Conservation (phyloP, 257 asterid genomes). For the Euphrasia confusa region DNA sequence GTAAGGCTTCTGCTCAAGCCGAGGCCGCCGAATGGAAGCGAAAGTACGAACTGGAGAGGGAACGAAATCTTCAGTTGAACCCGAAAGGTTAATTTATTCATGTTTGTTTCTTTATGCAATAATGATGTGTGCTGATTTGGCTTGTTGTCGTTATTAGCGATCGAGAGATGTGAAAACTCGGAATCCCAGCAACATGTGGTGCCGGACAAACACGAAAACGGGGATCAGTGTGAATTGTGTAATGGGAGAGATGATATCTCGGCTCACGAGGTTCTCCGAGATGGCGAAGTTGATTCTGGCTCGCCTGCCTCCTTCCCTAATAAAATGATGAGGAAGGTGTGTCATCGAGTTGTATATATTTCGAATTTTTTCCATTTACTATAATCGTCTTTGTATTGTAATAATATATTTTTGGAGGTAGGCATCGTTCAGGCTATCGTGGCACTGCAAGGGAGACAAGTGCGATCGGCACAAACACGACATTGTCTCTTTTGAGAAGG, state of each 20-base stretch:
- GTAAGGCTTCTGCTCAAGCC: slow-evolving; percentile 64
- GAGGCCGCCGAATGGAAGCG: slow-evolving; percentile 80
- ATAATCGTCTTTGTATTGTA: background rate
- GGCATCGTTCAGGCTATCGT: slow-evolving; percentile 94
- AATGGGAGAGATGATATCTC: slow-evolving; percentile 56
- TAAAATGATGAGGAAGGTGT: slow-evolving; percentile 53
- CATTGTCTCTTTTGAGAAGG: slow-evolving; percentile 89
- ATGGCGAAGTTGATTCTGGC: slow-evolving; percentile 43
- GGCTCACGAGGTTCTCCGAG: slow-evolving; percentile 58
- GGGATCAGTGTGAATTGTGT: slow-evolving; percentile 47
- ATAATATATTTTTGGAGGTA: slow-evolving; percentile 22
- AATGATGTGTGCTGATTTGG: background rate
- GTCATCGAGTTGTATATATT: slow-evolving; percentile 2
- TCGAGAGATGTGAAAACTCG: slow-evolving; percentile 23
- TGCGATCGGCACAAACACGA: slow-evolving; percentile 88
- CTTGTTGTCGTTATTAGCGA: slow-evolving; percentile 32
- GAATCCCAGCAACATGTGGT: slow-evolving; percentile 17
- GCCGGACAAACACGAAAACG: slow-evolving; percentile 25
- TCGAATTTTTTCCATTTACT: background rate
- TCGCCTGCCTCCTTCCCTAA: slow-evolving; percentile 29
- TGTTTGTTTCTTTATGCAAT: no score
- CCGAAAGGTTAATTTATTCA: slow-evolving; percentile 30
- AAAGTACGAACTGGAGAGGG: slow-evolving; percentile 55
- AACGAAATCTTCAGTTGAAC: slow-evolving; percentile 43
- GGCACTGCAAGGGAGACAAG: slow-evolving; percentile 94